Evolutionary conservation across 2,329 filamentous ascomycete genomes (phyloP).

Genomic region (Trichoderma polysporum): DNA sequence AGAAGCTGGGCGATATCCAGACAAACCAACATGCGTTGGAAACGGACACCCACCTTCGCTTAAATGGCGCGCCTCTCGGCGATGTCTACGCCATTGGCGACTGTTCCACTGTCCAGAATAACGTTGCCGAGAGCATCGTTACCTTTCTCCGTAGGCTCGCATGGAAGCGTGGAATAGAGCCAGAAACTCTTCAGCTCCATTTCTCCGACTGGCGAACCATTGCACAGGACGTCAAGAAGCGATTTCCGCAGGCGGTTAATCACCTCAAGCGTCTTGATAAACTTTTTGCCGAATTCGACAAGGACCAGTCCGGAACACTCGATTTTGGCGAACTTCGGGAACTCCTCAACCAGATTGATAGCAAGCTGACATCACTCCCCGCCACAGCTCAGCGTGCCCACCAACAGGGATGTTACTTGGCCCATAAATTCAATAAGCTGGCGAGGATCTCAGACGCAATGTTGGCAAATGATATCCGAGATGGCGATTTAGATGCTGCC

Average conservation of each 20-base stretch:
- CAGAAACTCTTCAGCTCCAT: slow-evolving; percentile 79
- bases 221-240: slow-evolving; percentile 77
- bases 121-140: slow-evolving; percentile 86
- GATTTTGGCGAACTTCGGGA: slow-evolving; percentile 91
- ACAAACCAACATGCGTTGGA: slow-evolving; percentile 90
- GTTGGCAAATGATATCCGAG: slow-evolving; percentile 73
- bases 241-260: slow-evolving; percentile 85
- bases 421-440: slow-evolving; percentile 90
- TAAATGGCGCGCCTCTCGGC: slow-evolving; percentile 84
- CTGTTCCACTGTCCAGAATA: slow-evolving; percentile 96
- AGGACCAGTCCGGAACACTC: slow-evolving; percentile 86
- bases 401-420: slow-evolving; percentile 92
- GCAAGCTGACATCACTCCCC: slow-evolving; percentile 88
- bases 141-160: slow-evolving; percentile 85
- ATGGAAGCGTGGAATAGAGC: slow-evolving; percentile 89
- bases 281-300: slow-evolving; percentile 89
- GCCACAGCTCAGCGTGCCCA: slow-evolving; percentile 95
- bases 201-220: slow-evolving; percentile 88
- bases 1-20: slow-evolving; percentile 73
- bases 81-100: slow-evolving; percentile 97
- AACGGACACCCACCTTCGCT: slow-evolving; percentile 87
- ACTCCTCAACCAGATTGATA: slow-evolving; percentile 88
- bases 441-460: slow-evolving; percentile 75
- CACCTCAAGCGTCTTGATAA: slow-evolving; percentile 88
- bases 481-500: slow-evolving; percentile 88